Evolutionary conservation across 345 rosid species (phyloP), one percentile per base, ranked within the genome.

Genomic region (Bretschneidera sinensis): DNA sequence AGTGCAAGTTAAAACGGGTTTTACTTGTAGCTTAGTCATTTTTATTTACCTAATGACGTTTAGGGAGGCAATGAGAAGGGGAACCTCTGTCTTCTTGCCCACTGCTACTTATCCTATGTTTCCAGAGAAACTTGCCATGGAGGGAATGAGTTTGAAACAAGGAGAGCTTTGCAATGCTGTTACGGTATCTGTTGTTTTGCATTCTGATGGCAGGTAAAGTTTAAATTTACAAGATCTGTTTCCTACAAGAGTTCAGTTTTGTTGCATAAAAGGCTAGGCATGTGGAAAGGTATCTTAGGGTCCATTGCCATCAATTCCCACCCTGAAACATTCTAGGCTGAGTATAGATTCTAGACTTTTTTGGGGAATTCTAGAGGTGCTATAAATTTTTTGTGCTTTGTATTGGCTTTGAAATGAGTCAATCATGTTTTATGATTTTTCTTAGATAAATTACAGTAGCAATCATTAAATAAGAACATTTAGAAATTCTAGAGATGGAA

Each of bases 71-170:
- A 73, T 81, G 87, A 81, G 72, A 78, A 78, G 98, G 68, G 98
- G 88, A 72, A 92, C 97, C 71, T 89, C 98, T 75, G 77, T 92
- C 72, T 92, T 92, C 84, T 82, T 92, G 74, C 94, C 98, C 24
- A 89, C 92, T 7, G 89, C 85, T 59, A 92, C 98, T 51, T 89
- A 89, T 79, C 85, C 97, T 11, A 92, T 92, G 97, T 92, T 92
- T 70, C 98, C 98, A 14, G 97, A 92, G 78, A 92, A 83, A 66
- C 91, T 92, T 77, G 94, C 98, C 21, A 85, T 92, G 97, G 78
- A 80, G 71, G 97, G 97, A 69, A 89, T 92, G 98, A 92, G 98
- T 79, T 79, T 92, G 79, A 84, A 82, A 80, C 96, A 92, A 77
- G 97, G 97, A 62, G 92, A 89, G 71, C 55, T 59, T 62, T 92